A percentile compares a stretch with the other conserved stretches of the same genome.
Evolutionary conservation across 192 early-diverging fungal genomes (phyloP).

Genomic region (Linnemannia exigua): DNA sequence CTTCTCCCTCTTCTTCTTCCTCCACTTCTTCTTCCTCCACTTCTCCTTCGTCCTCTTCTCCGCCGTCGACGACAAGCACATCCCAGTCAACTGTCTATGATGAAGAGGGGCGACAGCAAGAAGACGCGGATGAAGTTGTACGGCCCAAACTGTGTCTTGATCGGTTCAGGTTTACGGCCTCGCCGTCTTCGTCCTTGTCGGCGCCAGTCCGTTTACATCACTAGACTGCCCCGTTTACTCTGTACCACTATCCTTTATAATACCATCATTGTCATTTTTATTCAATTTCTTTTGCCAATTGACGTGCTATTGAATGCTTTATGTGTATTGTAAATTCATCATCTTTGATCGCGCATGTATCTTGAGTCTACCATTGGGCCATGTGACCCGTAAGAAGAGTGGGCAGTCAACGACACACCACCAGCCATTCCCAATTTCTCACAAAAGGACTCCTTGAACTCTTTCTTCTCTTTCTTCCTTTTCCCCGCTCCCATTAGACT

Average conservation of each 20-base stretch:
- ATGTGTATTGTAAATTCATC: neutral
- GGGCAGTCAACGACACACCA: neutral
- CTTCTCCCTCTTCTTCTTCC: neutral
- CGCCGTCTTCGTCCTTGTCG: neutral
- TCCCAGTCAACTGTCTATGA: neutral
- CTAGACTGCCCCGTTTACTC: neutral
- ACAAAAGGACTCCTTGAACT: neutral
- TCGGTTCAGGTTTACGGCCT: neutral
- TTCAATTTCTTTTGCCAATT: too few species aligned
- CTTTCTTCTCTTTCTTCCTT: neutral
- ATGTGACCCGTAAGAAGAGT: neutral
- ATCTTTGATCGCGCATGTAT: too few species aligned
- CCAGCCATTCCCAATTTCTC: neutral
- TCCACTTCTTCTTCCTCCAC: neutral
- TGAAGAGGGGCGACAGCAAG: neutral
- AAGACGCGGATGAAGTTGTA: neutral
- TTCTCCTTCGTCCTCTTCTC: neutral
- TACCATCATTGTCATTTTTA: neutral
- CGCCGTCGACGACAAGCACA: neutral
- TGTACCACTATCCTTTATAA: neutral
- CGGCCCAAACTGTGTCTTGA: neutral
- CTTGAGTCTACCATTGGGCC: neutral
- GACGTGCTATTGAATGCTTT: neutral
- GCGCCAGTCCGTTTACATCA: neutral
- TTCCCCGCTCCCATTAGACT: neutral